Conservation (phyloP, 2,329 filamentous ascomycete genomes). For the Leptographium lundbergii region DNA sequence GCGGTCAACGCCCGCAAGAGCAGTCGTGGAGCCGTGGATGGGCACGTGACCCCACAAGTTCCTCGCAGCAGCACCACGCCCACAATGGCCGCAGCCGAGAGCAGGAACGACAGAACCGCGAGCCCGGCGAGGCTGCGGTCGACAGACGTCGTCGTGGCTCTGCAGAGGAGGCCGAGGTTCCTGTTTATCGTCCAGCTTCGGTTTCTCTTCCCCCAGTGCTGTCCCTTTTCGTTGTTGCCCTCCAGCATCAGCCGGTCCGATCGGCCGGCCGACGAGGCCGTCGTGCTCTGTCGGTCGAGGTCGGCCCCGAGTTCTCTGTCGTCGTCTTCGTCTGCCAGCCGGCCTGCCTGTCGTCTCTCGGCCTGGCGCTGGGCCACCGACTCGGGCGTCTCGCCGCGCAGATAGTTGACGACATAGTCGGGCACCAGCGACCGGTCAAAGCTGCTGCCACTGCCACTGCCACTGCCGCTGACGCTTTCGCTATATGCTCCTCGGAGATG, state of each 20-base stretch:
- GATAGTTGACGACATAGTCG: slow-evolving; percentile 42
- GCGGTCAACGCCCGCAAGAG: slow-evolving; percentile 30
- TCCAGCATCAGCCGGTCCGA: background rate
- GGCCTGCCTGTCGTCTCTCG: slow-evolving; percentile 17
- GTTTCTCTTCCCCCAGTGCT: background rate
- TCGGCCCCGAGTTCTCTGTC: background rate
- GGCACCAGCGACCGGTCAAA: slow-evolving; percentile 33
- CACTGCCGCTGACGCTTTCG: background rate
- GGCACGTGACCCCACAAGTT: slow-evolving; percentile 19
- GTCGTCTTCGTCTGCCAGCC: slow-evolving; percentile 2
- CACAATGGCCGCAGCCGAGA: background rate
- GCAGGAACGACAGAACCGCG: background rate
- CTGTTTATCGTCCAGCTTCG: slow-evolving; percentile 25
- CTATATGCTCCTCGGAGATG: background rate
- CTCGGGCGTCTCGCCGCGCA: slow-evolving; percentile 43
- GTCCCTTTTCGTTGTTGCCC: background rate
- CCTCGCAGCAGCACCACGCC: background rate
- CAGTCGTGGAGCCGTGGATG: slow-evolving; percentile 16
- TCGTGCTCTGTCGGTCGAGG: background rate
- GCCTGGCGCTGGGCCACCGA: slow-evolving; percentile 31
- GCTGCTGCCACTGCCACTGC: background rate
- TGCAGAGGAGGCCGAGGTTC: too few relatives aligned
- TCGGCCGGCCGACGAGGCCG: background rate
- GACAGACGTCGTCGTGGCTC: too few relatives aligned
- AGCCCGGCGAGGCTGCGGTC: background rate